Conservation (phyloP, 371 early-diverging fungal species). For the Mucor piriformis region DNA sequence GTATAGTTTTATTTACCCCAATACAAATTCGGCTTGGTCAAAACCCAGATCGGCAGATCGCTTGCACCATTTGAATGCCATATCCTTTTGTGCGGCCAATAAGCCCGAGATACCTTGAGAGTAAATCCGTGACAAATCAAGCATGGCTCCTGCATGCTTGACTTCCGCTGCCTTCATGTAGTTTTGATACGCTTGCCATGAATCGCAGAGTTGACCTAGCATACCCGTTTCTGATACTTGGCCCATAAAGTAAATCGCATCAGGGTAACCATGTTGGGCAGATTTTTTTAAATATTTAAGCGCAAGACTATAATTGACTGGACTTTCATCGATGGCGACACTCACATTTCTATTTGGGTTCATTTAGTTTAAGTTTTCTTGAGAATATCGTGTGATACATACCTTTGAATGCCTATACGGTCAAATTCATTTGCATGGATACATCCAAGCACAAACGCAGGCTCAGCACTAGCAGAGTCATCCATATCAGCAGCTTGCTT, state of each 20-base stretch:
- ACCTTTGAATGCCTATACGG: constrained; percentile 22
- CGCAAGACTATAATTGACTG: constrained; percentile 9
- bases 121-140: constrained; percentile 19
- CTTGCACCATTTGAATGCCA: constrained; percentile 47
- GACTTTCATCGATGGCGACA: background rate
- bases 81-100: constrained; percentile 23
- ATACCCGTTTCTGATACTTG: constrained; percentile 17
- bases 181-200: constrained; percentile 16
- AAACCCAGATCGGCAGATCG: constrained; percentile 40
- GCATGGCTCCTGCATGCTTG: constrained; percentile 22
- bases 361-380: background rate
- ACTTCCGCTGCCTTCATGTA: constrained; percentile 21
- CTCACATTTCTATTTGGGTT: background rate
- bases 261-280: constrained; percentile 17
- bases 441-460: constrained; percentile 23
- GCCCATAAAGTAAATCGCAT: constrained; percentile 30
- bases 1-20: constrained; percentile 32
- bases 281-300: constrained; percentile 20
- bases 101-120: constrained; percentile 15
- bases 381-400: background rate
- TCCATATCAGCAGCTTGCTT: constrained; percentile 17
- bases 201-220: constrained; percentile 14
- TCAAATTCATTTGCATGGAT: constrained; percentile 22
- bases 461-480: constrained; percentile 6
- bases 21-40: constrained; percentile 39